These are phyloP conservation scores for Diaporthe sp. DNA, from an alignment of 2,329 filamentous ascomycete genomes.

Conservation along the genomic window DNA sequence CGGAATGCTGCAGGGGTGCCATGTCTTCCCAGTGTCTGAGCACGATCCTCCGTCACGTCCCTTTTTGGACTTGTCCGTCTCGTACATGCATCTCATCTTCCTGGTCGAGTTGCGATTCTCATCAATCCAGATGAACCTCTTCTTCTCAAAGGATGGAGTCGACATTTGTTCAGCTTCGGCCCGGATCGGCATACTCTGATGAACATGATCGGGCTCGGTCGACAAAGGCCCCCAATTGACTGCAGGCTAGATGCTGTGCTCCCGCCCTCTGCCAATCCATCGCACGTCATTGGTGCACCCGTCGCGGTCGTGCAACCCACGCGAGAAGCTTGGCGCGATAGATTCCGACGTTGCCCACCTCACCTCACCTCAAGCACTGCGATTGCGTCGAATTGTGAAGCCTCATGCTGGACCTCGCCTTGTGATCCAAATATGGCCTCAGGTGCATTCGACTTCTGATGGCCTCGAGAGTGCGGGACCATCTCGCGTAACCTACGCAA, in stretches of 20 bases:
- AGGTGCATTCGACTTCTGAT: neutral
- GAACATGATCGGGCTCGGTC: neutral
- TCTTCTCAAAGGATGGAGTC: neutral
- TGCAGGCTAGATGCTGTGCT: neutral
- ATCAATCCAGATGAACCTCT: neutral
- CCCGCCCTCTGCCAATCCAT: neutral
- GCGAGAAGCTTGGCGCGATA: conserved; percentile 18
- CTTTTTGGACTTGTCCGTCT: no score
- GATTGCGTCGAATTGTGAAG: neutral
- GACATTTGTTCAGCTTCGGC: neutral
- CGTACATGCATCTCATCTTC: neutral
- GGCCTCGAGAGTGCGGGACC: neutral
- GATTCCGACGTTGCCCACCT: neutral
- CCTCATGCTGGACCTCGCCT: neutral
- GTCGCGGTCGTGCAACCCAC: neutral
- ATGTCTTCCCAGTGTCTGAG: neutral
- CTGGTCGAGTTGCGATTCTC: neutral
- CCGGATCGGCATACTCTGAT: neutral
- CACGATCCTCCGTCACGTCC: neutral
- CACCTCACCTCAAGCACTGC: neutral
- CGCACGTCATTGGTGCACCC: conserved; percentile 1
- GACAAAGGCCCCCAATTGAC: neutral
- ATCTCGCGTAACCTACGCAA: neutral
- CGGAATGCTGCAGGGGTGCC: neutral
- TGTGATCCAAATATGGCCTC: neutral